Evolutionary conservation across 1,284 basidiomycete species (phyloP), one percentile per base, ranked within the genome.

Genomic region (Tilletia setariae): DNA sequence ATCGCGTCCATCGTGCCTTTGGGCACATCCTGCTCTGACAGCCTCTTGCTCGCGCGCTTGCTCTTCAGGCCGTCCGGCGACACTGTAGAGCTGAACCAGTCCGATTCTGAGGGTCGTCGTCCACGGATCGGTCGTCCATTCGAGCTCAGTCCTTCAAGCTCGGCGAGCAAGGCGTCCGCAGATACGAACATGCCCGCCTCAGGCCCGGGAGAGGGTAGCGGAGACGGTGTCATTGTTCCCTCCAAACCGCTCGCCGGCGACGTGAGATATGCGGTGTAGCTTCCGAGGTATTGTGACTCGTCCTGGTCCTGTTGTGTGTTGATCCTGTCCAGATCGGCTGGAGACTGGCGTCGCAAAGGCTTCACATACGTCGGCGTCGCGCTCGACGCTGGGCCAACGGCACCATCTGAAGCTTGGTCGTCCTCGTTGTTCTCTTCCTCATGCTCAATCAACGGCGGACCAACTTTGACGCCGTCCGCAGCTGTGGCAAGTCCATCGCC

Each of bases 101-200:
- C 46, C 46, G 21, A n/a, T 23, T 49, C 21, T 16, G 46, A 6
- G 6, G 16, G 46, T 16, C 16, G 21, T 19, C 6, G 46, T 23
- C 46, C 19, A n/a, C 19, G 46, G 46, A 49, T 19, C 16, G 46
- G 46, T n/a, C 46, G 53, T 25, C 53, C 53, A 28, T 1, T 32
- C 23, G 2, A 30, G 28, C 7, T 23, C n/a, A 59, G n/a, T 6
- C 35, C 56, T 16, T 30, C 56, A 15, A 61, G 56, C 30, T 61
- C 56, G 9, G 56, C 56, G 9, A 61, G 32, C n/a, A 61, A 16
- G 28, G 56, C 28, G 56, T 61, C 56, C 30, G 56, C 56, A 30
- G 56, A 61, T 25, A 61, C 56, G 56, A 61, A 61, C 56, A 61
- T 61, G 56, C 56, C 56, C 56, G 56, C 56, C 32, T 61, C 56